Evolutionary conservation across 1,139 yeast genomes (phyloP).

Genomic region (Arxiozyma heterogenica): DNA sequence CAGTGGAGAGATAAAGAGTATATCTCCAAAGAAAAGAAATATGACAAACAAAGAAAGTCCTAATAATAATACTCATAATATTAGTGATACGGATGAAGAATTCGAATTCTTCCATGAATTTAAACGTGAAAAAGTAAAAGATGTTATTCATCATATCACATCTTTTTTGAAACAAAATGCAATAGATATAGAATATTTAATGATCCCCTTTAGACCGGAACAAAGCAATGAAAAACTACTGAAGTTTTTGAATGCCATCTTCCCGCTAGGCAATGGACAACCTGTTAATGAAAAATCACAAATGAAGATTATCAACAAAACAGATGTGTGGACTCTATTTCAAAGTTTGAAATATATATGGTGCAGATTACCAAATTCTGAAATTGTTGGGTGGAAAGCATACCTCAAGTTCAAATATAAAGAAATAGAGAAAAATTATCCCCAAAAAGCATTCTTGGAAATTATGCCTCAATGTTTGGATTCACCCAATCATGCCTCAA

Average conservation of each 20-base stretch:
- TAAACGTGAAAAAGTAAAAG: constrained; percentile 54
- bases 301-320: constrained; percentile 35
- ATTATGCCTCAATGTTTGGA: constrained; percentile 77
- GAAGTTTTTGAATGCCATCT: constrained; percentile 41
- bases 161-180: constrained; percentile 47
- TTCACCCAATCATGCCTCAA: constrained; percentile 82
- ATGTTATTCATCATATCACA: constrained; percentile 57
- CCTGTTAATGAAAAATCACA: constrained; percentile 35
- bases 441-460: constrained; percentile 65
- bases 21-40: background rate
- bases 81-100: constrained; percentile 24
- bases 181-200: constrained; percentile 51
- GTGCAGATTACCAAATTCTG: constrained; percentile 74
- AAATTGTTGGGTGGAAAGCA: constrained; percentile 79
- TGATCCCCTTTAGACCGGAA: constrained; percentile 62
- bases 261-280: constrained; percentile 44
- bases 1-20: background rate
- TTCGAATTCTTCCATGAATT: constrained; percentile 41
- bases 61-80: background rate
- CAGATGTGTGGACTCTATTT: constrained; percentile 61
- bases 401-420: constrained; percentile 59
- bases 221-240: constrained; percentile 50
- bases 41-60: background rate
- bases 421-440: constrained; percentile 57
- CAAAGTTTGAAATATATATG: constrained; percentile 74